Evolutionary conservation across 345 rosid genomes (phyloP).

Genomic region (Trapa incisa): DNA sequence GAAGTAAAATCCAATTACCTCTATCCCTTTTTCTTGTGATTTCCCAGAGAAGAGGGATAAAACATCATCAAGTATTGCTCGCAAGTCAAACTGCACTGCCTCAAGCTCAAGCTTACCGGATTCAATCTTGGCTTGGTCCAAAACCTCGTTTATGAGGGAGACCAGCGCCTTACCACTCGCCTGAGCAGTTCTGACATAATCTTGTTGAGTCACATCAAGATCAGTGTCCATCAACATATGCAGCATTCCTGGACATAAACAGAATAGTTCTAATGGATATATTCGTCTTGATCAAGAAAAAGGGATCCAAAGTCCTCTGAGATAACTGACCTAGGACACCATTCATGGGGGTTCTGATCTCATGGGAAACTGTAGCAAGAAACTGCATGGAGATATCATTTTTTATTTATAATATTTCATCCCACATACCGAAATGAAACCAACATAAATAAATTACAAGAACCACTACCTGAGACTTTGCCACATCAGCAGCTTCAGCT

Average conservation of each 20-base stretch:
- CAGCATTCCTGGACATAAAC: conserved; percentile 63
- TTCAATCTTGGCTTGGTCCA: conserved; percentile 92
- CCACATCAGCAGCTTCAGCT: conserved; percentile 92
- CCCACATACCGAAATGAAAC: conserved; percentile 1
- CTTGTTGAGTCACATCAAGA: conserved; percentile 82
- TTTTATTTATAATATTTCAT: neutral
- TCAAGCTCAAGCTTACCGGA: conserved; percentile 96
- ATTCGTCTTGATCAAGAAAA: neutral
- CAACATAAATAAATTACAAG: conserved; percentile 6
- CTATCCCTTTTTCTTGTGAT: conserved; percentile 77
- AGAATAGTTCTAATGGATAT: neutral
- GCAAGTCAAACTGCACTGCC: conserved; percentile 64
- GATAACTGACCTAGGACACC: conserved; percentile 82
- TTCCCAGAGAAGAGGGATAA: conserved; percentile 83
- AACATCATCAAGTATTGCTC: conserved; percentile 83
- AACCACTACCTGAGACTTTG: conserved; percentile 77
- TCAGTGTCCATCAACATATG: conserved; percentile 85
- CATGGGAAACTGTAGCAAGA: conserved; percentile 98
- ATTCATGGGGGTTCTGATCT: conserved; percentile 97
- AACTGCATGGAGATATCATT: conserved; percentile 36
- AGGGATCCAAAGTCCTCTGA: neutral
- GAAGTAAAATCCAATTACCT: conserved; percentile 34
- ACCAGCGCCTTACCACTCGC: conserved; percentile 91
- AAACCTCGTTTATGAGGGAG: conserved; percentile 78
- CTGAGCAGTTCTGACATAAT: conserved; percentile 82